A percentile compares a stretch with the other conserved stretches of the same genome.
These are phyloP conservation scores for Senna tora DNA, from an alignment of 306 rosid genomes.

Conservation along the genomic window DNA sequence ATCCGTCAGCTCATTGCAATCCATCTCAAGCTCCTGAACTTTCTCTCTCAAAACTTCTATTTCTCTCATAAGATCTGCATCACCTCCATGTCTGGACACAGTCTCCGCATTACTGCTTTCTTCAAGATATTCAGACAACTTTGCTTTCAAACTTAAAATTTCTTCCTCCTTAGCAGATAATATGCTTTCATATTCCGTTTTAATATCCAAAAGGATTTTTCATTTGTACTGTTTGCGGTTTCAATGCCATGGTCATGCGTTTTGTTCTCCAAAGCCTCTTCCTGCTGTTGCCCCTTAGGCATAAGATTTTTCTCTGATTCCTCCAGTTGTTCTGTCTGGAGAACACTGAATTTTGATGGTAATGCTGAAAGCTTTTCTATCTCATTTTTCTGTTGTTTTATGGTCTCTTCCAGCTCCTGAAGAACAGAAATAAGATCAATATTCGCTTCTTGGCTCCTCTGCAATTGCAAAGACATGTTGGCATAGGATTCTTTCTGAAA, in stretches of 20 bases:
- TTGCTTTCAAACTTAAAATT: slow-evolving; percentile 48
- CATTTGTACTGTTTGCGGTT: slow-evolving; percentile 40
- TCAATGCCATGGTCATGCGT: slow-evolving; percentile 46
- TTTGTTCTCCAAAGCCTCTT: slow-evolving; percentile 59
- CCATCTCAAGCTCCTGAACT: slow-evolving; percentile 85
- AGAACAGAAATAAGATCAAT: slow-evolving; percentile 88
- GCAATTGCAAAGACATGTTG: slow-evolving; percentile 71
- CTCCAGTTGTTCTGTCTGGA: slow-evolving; percentile 58
- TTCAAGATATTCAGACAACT: slow-evolving; percentile 48
- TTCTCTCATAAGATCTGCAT: slow-evolving; percentile 58
- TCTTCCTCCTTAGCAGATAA: slow-evolving; percentile 58
- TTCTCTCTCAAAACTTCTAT: slow-evolving; percentile 66
- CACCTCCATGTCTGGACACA: slow-evolving; percentile 46
- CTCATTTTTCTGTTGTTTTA: slow-evolving; percentile 73
- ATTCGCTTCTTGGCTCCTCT: slow-evolving; percentile 83
- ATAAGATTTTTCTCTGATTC: slow-evolving; percentile 64
- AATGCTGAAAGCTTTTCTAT: slow-evolving; percentile 57
- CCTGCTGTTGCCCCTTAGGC: slow-evolving; percentile 56
- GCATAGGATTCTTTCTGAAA: slow-evolving; percentile 77
- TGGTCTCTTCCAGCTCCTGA: slow-evolving; percentile 83
- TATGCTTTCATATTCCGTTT: slow-evolving; percentile 47
- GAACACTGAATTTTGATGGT: slow-evolving; percentile 46
- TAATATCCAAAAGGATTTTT: slow-evolving; percentile 46
- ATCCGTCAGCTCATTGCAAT: slow-evolving; percentile 90
- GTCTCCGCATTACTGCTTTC: slow-evolving; percentile 46